Conservation (phyloP, 495 filamentous ascomycete species). For the Lophiostoma macrostomum region DNA sequence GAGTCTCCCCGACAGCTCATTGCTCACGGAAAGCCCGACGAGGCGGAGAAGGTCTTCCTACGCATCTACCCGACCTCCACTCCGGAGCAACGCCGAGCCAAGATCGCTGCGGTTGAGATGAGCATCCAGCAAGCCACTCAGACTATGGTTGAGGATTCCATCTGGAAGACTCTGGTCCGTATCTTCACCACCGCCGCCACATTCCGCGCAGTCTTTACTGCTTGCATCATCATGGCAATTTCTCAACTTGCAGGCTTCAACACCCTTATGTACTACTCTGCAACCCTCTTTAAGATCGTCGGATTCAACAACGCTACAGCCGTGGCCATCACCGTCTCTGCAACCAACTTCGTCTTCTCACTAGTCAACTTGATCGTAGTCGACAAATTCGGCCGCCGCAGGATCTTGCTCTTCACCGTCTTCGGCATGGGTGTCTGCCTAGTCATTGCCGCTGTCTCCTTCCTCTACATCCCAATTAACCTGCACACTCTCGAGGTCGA, state of each 20-base stretch:
- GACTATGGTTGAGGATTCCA: slow-evolving; percentile 38
- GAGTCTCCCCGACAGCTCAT: slow-evolving; percentile 55
- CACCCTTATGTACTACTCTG: slow-evolving; percentile 51
- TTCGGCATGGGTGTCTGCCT: slow-evolving; percentile 47
- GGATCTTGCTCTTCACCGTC: slow-evolving; percentile 47
- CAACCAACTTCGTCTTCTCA: slow-evolving; percentile 54
- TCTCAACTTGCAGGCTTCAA: slow-evolving; percentile 51
- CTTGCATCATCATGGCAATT: slow-evolving; percentile 52
- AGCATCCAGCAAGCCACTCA: slow-evolving; percentile 44
- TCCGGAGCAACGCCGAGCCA: slow-evolving; percentile 41
- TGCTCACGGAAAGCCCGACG: slow-evolving; percentile 45
- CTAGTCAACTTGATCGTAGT: slow-evolving; percentile 51
- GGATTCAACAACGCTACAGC: slow-evolving; percentile 52
- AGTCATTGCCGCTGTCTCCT: slow-evolving; percentile 46
- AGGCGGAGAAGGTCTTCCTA: slow-evolving; percentile 42
- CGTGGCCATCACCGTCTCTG: slow-evolving; percentile 50
- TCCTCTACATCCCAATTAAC: slow-evolving; percentile 52
- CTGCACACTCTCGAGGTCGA: slow-evolving; percentile 34
- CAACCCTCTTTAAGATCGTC: slow-evolving; percentile 52
- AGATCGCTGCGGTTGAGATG: slow-evolving; percentile 41
- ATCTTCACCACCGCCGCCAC: slow-evolving; percentile 47
- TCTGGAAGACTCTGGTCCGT: slow-evolving; percentile 45
- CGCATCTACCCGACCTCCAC: slow-evolving; percentile 44
- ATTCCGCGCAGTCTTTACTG: slow-evolving; percentile 49
- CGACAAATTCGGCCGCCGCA: slow-evolving; percentile 49